Evolutionary conservation across 306 rosid genomes (phyloP), one percentile per base, ranked within the genome.

Genomic region (Ziziphus jujuba): DNA sequence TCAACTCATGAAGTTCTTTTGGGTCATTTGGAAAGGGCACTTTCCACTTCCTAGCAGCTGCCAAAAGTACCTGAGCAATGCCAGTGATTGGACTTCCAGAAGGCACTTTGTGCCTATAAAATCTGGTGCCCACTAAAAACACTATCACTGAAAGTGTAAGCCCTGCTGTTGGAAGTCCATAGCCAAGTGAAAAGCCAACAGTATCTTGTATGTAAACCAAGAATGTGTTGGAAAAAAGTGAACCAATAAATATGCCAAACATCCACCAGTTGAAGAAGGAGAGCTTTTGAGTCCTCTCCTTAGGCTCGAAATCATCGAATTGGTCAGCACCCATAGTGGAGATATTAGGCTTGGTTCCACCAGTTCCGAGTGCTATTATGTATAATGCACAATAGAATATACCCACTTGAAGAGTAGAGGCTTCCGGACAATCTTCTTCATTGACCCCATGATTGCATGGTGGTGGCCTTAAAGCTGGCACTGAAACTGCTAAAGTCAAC

Each of bases 181-280:
- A 88, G 1, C 95, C 95, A 52, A 85, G 28, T 48, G 72, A 5
- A 88, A 87, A 85, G 6, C 95, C 83, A 23, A 72, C 79, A 13
- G 49, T 81, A 48, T 83, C 90, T 81, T 88, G 95, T 50, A 85
- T 74, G 74, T 81, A 85, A 61, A 88, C 45, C 58, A 88, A 70
- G 58, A 82, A 58, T 14, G 90, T 76, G 70, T 21, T 77, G 20
- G 91, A 56, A 68, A 81, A 85, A 40, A 85, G 82, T 34, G 83
- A 69, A 14, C 88, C 95, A 20, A 79, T 25, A 62, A 83, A 77
- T 43, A 85, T 81, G 49, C 76, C 67, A 31, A 83, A 88, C 70
- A 71, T 52, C 90, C 88, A 87, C 95, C 90, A 87, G 52, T 87
- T 87, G 45, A 87, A 87, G 72, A 87, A 84, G 50, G 88, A 84